Evolutionary conservation across 495 filamentous ascomycete species (phyloP).

Genomic region (Penicillium coffeae): DNA sequence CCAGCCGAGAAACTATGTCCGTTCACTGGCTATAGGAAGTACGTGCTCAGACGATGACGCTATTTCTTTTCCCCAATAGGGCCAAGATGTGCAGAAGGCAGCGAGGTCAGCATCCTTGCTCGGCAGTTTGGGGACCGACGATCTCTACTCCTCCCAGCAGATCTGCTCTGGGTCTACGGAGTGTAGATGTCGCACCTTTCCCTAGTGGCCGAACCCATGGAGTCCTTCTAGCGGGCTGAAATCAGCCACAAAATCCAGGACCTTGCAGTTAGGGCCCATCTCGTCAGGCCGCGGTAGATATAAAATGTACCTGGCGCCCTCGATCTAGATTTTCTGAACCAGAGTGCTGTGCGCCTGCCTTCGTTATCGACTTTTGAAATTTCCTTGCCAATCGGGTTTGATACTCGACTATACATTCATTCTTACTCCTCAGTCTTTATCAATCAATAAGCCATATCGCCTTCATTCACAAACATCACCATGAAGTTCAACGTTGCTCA

Average conservation of each 20-base stretch:
- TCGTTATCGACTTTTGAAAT: conserved; percentile 17
- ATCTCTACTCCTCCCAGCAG: conserved; percentile 10
- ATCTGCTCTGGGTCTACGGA: conserved; percentile 5
- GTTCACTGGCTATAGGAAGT: neutral
- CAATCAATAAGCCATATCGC: too few relatives aligned
- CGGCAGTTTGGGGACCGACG: conserved; percentile 6
- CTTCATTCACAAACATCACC: too few relatives aligned
- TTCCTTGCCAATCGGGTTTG: conserved; percentile 12
- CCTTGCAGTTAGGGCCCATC: too few relatives aligned
- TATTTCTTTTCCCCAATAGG: neutral
- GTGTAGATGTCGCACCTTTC: conserved; percentile 9
- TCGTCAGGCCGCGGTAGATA: too few relatives aligned
- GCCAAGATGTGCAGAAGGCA: neutral
- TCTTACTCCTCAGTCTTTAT: neutral
- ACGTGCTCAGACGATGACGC: neutral
- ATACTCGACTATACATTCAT: conserved; percentile 17
- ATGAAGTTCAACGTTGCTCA: conserved; percentile 33
- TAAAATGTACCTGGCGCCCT: conserved; percentile 11
- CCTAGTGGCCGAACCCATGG: neutral
- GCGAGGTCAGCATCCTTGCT: neutral
- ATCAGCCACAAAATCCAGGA: neutral
- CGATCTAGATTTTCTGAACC: conserved; percentile 4
- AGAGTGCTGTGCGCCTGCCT: conserved; percentile 28
- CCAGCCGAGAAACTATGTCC: neutral
- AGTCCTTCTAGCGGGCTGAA: neutral